phyloP scores from a whole-genome alignment of 2,329 filamentous ascomycete species.

The Fusarium floridanum region DNA sequence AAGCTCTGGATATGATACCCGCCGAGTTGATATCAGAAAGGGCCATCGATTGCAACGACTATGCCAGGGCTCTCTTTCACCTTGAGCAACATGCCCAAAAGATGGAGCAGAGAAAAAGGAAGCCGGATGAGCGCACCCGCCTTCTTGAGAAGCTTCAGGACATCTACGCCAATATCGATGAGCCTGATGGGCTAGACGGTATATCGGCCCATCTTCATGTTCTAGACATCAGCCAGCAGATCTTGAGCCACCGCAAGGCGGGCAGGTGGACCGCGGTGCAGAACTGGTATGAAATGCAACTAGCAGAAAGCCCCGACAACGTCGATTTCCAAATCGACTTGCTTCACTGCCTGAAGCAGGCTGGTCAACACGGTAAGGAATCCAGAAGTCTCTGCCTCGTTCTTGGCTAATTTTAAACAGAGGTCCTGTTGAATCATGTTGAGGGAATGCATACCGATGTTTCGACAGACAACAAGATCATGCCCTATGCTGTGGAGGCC shows the following conservation, averaged over 20 bases:
- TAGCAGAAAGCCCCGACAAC: slow-evolving; percentile 83
- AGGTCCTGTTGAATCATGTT: slow-evolving; percentile 87
- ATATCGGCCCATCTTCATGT: slow-evolving; percentile 89
- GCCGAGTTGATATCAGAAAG: slow-evolving; percentile 80
- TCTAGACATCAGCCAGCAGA: slow-evolving; percentile 92
- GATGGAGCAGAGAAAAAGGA: slow-evolving; percentile 59
- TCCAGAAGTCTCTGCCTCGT: slow-evolving; percentile 36
- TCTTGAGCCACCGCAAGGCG: slow-evolving; percentile 91
- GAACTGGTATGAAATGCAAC: slow-evolving; percentile 95
- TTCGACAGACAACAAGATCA: slow-evolving; percentile 70
- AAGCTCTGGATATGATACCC: slow-evolving; percentile 73
- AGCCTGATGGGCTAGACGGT: slow-evolving; percentile 95
- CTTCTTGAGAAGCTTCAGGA: slow-evolving; percentile 86
- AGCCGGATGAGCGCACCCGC: slow-evolving; percentile 68
- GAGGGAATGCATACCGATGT: slow-evolving; percentile 76
- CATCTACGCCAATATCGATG: slow-evolving; percentile 97
- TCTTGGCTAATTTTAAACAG: slow-evolving; percentile 58
- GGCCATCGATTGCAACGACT: slow-evolving; percentile 94
- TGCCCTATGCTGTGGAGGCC: slow-evolving; percentile 90
- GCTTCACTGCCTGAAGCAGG: slow-evolving; percentile 89
- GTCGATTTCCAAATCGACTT: slow-evolving; percentile 84
- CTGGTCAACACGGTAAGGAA: slow-evolving; percentile 89
- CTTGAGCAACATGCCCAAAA: slow-evolving; percentile 88
- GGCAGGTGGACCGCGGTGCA: slow-evolving; percentile 95
- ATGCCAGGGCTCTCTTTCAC: slow-evolving; percentile 91